phyloP scores from a whole-genome alignment of 1,139 yeast genomes.

The Blastobotrys malaysiensis region DNA sequence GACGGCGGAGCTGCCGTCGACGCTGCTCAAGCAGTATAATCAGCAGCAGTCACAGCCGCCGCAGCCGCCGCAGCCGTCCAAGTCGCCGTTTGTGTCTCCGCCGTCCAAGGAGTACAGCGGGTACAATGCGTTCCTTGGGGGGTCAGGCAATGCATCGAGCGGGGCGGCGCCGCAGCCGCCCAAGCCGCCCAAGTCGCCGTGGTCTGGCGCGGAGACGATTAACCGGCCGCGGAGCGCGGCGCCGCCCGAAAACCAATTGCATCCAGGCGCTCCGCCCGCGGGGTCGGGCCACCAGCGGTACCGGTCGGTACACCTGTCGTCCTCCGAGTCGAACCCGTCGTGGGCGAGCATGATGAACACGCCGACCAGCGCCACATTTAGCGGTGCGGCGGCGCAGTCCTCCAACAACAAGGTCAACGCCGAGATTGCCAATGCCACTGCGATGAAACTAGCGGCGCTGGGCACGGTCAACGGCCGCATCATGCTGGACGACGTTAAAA shows the following conservation, averaged over 20 bases:
- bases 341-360: conserved; percentile 28
- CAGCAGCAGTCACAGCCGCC: conserved; percentile 12
- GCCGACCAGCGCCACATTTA: conserved; percentile 12
- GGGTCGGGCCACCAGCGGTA: conserved; percentile 3
- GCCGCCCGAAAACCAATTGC: conserved; percentile 4
- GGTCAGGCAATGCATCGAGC: conserved; percentile 7
- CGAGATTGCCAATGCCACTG: conserved; percentile 31
- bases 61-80: conserved; percentile 3
- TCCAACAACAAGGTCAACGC: conserved; percentile 20
- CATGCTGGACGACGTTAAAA: conserved; percentile 27
- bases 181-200: conserved; percentile 14
- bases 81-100: conserved; percentile 20
- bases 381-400: conserved; percentile 11
- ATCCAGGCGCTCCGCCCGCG: background rate
- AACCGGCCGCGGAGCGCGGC: conserved; percentile 28
- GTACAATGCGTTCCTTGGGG: conserved; percentile 9
- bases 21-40: conserved; percentile 7
- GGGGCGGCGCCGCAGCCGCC: conserved; percentile 8
- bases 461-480: conserved; percentile 27
- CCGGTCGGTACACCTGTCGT: conserved; percentile 10
- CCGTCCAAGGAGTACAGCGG: conserved; percentile 14
- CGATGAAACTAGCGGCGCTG: conserved; percentile 37
- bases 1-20: conserved; percentile 8
- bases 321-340: conserved; percentile 21
- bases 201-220: conserved; percentile 23